Base-by-base conservation (phyloP, 768 basidiomycete species). In the Mrakia blollopis region DNA sequence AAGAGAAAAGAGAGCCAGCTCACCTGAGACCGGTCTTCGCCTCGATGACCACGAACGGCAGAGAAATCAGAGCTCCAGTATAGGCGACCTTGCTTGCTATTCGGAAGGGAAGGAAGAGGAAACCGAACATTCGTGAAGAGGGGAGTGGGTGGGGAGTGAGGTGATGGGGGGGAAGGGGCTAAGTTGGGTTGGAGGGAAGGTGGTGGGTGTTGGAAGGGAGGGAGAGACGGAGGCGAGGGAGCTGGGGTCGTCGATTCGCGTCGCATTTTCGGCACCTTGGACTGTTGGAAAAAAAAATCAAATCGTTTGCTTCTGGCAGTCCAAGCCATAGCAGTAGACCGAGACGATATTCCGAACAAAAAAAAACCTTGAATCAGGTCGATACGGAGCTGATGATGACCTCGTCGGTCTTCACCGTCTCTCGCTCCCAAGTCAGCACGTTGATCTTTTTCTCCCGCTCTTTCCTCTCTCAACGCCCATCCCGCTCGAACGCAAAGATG, bases 21-120 rank as follows among this genome's bases (percentile, higher is more conserved):
- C 21, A 76, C 75, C 75, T 67, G 11, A 76, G 28, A 21, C 75
- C 75, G 1, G 75, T 76, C 69, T 76, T 67, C 25, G 75, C 67
- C 70, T 76, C 75, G 61, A 76, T 76, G 16, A 41, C 25, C 37
- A 39, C 65, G 37, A 68, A 68, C 3, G 65, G 65, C 9, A 68
- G 65, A 23, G 65, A 32, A 8, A 68, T 23, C 18, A 68, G 65
- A 39, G 65, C 65, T 21, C 65, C 65, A 6, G 65, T 68, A 23
- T 68, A 68, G 65, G 65, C 65, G 7, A 68, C 65, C 39, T 68
- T 68, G 32, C 32, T 37, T 7, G 39, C 65, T 32, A 68, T 68
- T 21, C 65, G 65, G 18, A 68, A 68, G 18, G 65, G 65, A 0
- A 68, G 37, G 35, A 68, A 68, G 21, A 68, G 25, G 37, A 68